phyloP scores from a whole-genome alignment of 2,329 filamentous ascomycete species.

The Pseudodiploospora longispora region DNA sequence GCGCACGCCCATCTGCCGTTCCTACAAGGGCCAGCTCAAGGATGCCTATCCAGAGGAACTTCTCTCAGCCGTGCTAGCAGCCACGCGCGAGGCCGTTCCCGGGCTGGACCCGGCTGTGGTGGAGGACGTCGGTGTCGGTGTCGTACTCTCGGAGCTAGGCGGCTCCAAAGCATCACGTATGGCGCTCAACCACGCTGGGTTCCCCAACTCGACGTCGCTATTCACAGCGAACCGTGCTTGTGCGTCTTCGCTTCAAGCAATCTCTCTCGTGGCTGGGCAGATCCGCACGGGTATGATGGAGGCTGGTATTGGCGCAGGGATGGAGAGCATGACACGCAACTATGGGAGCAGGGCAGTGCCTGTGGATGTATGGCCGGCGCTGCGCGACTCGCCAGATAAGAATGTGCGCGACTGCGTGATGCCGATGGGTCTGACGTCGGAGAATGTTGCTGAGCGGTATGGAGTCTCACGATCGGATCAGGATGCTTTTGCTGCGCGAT shows the following conservation, averaged over 20 bases:
- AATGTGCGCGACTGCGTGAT: slow-evolving; percentile 83
- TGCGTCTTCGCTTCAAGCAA: slow-evolving; percentile 66
- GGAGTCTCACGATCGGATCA: slow-evolving; percentile 66
- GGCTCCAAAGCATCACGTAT: slow-evolving; percentile 86
- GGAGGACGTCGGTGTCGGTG: slow-evolving; percentile 78
- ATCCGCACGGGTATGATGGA: slow-evolving; percentile 69
- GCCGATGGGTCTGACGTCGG: slow-evolving; percentile 85
- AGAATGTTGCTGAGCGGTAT: slow-evolving; percentile 79
- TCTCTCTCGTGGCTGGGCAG: slow-evolving; percentile 64
- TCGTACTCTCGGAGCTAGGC: slow-evolving; percentile 83
- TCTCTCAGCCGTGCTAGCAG: slow-evolving; percentile 53
- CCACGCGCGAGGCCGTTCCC: slow-evolving; percentile 51
- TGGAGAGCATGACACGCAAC: slow-evolving; percentile 95
- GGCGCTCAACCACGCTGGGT: slow-evolving; percentile 79
- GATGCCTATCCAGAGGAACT: slow-evolving; percentile 89
- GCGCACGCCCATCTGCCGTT: slow-evolving; percentile 76
- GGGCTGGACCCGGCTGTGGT: slow-evolving; percentile 60
- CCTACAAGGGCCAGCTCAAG: slow-evolving; percentile 75
- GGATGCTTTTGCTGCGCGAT: slow-evolving; percentile 71
- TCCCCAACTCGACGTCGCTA: slow-evolving; percentile 62
- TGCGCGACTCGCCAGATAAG: slow-evolving; percentile 55
- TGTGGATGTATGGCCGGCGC: slow-evolving; percentile 66
- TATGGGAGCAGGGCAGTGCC: slow-evolving; percentile 83
- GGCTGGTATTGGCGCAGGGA: slow-evolving; percentile 74
- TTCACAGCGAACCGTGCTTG: slow-evolving; percentile 89